Conservation (phyloP, 805 yeast genomes). For the Yarrowia keelungensis region DNA sequence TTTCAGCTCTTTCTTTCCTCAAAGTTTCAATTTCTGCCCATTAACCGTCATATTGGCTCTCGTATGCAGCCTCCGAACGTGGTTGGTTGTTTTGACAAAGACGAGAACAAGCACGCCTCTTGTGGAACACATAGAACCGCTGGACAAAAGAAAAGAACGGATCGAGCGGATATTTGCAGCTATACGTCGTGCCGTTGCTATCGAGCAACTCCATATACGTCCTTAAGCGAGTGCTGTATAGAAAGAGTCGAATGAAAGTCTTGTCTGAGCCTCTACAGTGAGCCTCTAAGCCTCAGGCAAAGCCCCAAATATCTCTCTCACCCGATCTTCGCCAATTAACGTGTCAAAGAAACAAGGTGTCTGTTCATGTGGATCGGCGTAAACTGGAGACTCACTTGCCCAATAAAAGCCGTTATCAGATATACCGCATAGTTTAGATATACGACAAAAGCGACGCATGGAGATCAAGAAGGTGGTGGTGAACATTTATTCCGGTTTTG, state of each 20-base stretch:
- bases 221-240: too few relatives aligned
- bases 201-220: not conserved
- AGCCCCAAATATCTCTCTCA: too few relatives aligned
- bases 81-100: not conserved
- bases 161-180: not conserved
- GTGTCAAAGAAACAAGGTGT: too few relatives aligned
- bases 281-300: too few relatives aligned
- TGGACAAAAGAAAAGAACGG: not conserved
- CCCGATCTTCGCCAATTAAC: too few relatives aligned
- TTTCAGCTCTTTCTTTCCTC: not conserved
- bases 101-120: too few relatives aligned
- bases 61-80: conserved; percentile 22
- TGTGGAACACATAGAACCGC: not conserved
- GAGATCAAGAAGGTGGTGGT: not conserved
- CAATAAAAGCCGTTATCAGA: conserved; percentile 5
- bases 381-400: not conserved
- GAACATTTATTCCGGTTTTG: too few relatives aligned
- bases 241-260: too few relatives aligned
- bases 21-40: not conserved
- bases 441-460: conserved; percentile 2
- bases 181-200: too few relatives aligned
- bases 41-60: conserved; percentile 10
- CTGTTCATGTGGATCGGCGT: too few relatives aligned
- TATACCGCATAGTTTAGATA: conserved; percentile 22
- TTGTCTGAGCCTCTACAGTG: too few relatives aligned